phyloP scores from a whole-genome alignment of 2,329 filamentous ascomycete genomes.

The Neoarthrinium moseri region DNA sequence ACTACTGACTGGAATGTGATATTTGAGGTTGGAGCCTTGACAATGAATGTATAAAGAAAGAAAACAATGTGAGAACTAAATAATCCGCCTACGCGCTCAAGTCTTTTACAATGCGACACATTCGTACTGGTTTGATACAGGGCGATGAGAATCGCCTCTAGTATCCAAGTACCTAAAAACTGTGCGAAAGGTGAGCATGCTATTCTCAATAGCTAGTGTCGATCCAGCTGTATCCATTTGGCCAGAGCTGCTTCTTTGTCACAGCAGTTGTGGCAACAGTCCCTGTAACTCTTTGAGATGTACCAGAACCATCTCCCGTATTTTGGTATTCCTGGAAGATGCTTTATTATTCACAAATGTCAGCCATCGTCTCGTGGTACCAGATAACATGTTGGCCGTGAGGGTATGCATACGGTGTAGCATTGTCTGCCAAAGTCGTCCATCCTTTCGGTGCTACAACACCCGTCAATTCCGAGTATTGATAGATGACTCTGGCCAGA shows the following conservation, averaged over 20 bases:
- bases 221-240: neutral
- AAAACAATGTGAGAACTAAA: no score
- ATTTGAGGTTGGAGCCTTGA: no score
- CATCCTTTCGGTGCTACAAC: slow-evolving; percentile 24
- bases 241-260: neutral
- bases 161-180: no score
- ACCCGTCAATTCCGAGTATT: slow-evolving; percentile 41
- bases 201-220: neutral
- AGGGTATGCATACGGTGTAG: slow-evolving; percentile 17
- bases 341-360: neutral
- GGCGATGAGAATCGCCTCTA: no score
- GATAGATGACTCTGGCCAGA: slow-evolving; percentile 50
- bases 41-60: no score
- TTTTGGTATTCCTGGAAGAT: slow-evolving; percentile 52
- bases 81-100: no score
- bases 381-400: slow-evolving; percentile 14
- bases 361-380: neutral
- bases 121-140: no score
- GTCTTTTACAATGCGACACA: no score
- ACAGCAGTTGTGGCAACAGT: neutral
- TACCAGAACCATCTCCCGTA: slow-evolving; percentile 42
- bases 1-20: no score
- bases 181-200: no score
- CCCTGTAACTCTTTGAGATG: neutral
- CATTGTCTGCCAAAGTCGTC: slow-evolving; percentile 1